These are phyloP conservation scores for apple (Malus domestica) DNA, from an alignment of 306 rosid species.

Conservation along the genomic window DNA sequence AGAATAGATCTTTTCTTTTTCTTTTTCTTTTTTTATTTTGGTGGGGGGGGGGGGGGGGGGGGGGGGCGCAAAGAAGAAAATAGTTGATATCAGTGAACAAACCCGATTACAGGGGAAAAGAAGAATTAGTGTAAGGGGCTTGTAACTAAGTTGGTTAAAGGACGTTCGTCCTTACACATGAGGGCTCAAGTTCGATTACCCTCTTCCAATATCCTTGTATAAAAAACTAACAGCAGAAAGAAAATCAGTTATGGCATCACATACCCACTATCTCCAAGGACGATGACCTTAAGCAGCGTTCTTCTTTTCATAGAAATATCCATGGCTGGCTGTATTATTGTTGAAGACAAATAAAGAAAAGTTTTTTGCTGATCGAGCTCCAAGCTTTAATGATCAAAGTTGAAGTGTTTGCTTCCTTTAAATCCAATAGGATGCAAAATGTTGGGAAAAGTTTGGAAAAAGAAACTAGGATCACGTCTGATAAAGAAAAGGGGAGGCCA, in stretches of 20 bases:
- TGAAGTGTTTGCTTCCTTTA: neutral
- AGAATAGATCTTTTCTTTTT: neutral
- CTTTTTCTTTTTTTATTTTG: no score
- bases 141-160: no score
- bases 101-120: no score
- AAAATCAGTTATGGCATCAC: neutral
- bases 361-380: neutral
- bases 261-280: conserved; percentile 95
- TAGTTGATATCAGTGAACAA: neutral
- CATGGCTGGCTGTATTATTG: conserved; percentile 26
- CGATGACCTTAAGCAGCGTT: conserved; percentile 75
- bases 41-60: no score
- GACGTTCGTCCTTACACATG: no score
- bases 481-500: conserved; percentile 14
- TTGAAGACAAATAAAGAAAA: neutral
- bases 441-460: conserved; percentile 1
- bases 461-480: neutral
- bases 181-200: no score
- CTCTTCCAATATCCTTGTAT: no score
- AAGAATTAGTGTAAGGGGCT: no score
- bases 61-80: neutral
- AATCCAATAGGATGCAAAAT: neutral
- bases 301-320: conserved; percentile 45
- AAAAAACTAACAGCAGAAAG: neutral
- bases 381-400: neutral